Conservation (phyloP, 192 early-diverging fungal genomes). For the Gigaspora rosea region DNA sequence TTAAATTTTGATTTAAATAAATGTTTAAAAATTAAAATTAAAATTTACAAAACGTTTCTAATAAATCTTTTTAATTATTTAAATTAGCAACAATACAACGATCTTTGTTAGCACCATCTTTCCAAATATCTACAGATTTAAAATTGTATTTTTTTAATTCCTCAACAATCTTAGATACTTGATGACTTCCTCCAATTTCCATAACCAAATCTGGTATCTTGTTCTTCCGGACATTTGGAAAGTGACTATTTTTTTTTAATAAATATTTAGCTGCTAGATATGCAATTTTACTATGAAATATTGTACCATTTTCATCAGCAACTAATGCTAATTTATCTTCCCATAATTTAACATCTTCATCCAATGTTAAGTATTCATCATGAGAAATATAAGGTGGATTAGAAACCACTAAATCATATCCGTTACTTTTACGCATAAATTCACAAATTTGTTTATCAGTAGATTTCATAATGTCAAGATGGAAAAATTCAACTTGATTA, state of each 20-base stretch:
- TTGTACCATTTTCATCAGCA: slow-evolving; percentile 59
- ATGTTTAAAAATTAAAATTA: too few relatives aligned
- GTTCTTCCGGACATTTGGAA: slow-evolving; percentile 13
- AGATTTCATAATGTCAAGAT: slow-evolving; percentile 29
- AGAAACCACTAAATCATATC: slow-evolving; percentile 76
- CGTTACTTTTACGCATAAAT: neutral
- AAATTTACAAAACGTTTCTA: too few relatives aligned
- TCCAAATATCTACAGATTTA: slow-evolving; percentile 65
- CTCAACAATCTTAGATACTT: slow-evolving; percentile 53
- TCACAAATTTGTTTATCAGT: neutral
- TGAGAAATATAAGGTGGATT: slow-evolving; percentile 91
- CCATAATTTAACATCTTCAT: slow-evolving; percentile 80
- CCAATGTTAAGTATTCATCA: slow-evolving; percentile 65
- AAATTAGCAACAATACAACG: slow-evolving; percentile 58
- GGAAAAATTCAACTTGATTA: slow-evolving; percentile 41
- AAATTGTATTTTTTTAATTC: slow-evolving; percentile 58
- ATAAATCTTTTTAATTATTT: neutral
- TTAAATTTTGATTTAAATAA: too few relatives aligned
- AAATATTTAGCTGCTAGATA: slow-evolving; percentile 39
- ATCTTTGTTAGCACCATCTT: slow-evolving; percentile 73
- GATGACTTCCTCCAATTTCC: slow-evolving; percentile 80
- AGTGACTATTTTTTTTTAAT: slow-evolving; percentile 31
- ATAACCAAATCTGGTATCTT: slow-evolving; percentile 70
- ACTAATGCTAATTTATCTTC: slow-evolving; percentile 81
- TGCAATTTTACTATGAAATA: slow-evolving; percentile 62